Evolutionary conservation across 2,329 filamentous ascomycete species (phyloP).

Genomic region (Aspergillus sp.): DNA sequence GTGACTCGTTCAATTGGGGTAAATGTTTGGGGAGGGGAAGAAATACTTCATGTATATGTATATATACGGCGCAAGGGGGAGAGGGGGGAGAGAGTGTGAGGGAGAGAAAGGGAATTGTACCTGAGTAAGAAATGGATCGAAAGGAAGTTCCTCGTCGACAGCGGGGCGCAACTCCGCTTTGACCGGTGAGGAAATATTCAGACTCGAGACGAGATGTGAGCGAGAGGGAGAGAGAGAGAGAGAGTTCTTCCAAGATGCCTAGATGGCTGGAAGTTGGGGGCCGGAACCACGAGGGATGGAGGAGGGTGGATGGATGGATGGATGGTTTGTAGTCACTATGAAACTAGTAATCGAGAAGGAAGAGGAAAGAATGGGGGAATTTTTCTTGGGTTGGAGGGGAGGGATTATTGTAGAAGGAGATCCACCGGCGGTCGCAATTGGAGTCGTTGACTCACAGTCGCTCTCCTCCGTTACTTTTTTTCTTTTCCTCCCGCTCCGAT

Average conservation of each 20-base stretch:
- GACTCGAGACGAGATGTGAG: background rate
- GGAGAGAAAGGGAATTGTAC: too few species aligned
- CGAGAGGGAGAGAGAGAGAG: too few species aligned
- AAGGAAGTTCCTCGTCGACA: background rate
- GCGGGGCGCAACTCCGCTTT: background rate
- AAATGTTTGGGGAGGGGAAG: too few species aligned
- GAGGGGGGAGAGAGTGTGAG: too few species aligned
- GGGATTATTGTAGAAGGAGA: background rate
- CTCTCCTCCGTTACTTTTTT: conserved; percentile 1
- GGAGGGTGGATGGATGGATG: background rate
- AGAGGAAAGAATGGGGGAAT: background rate
- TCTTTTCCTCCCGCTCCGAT: conserved; percentile 17
- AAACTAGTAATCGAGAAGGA: background rate
- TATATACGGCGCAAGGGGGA: too few species aligned
- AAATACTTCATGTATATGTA: too few species aligned
- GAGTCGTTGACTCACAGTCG: conserved; percentile 15
- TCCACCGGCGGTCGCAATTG: background rate
- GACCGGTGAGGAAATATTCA: background rate
- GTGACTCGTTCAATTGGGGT: too few species aligned
- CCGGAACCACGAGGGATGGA: background rate
- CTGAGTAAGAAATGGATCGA: background rate
- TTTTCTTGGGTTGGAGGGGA: background rate
- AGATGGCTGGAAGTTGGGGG: background rate
- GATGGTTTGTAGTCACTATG: background rate
- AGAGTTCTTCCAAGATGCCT: too few species aligned